Evolutionary conservation across 495 filamentous ascomycete genomes (phyloP).

Genomic region (Aspergillus cristatus): DNA sequence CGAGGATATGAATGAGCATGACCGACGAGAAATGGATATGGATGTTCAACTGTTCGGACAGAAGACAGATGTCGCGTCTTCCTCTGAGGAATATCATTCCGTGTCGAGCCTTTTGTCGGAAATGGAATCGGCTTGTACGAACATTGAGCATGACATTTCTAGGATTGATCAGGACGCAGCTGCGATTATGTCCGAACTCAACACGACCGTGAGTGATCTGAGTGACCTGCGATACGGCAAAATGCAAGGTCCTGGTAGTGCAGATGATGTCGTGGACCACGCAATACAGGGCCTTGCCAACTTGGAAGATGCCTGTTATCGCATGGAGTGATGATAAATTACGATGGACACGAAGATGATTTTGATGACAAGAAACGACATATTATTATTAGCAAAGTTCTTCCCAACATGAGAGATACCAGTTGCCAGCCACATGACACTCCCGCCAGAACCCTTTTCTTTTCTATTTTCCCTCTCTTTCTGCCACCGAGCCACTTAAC

Average conservation of each 20-base stretch:
- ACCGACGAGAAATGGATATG: slow-evolving; percentile 61
- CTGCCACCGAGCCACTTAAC: background rate
- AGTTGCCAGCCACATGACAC: no score
- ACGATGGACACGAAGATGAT: no score
- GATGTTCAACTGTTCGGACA: slow-evolving; percentile 65
- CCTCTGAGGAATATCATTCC: slow-evolving; percentile 42
- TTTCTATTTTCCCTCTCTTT: no score
- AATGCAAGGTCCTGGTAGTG: slow-evolving; percentile 48
- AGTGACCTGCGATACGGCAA: slow-evolving; percentile 80
- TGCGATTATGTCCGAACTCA: slow-evolving; percentile 48
- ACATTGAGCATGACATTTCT: slow-evolving; percentile 58
- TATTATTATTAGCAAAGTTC: no score
- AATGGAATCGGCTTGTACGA: slow-evolving; percentile 55
- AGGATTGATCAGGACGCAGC: slow-evolving; percentile 56
- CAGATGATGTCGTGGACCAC: slow-evolving; percentile 54
- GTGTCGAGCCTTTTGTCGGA: slow-evolving; percentile 54
- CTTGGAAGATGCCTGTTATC: slow-evolving; percentile 55
- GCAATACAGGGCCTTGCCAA: slow-evolving; percentile 41
- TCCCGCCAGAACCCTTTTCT: no score
- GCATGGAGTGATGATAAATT: no score
- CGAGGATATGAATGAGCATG: slow-evolving; percentile 43
- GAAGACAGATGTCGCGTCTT: slow-evolving; percentile 21
- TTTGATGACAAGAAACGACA: no score
- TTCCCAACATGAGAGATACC: no score
- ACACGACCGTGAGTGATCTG: slow-evolving; percentile 55